Base-by-base conservation (phyloP, 192 early-diverging fungal genomes). In the Umbelopsis sp. region DNA sequence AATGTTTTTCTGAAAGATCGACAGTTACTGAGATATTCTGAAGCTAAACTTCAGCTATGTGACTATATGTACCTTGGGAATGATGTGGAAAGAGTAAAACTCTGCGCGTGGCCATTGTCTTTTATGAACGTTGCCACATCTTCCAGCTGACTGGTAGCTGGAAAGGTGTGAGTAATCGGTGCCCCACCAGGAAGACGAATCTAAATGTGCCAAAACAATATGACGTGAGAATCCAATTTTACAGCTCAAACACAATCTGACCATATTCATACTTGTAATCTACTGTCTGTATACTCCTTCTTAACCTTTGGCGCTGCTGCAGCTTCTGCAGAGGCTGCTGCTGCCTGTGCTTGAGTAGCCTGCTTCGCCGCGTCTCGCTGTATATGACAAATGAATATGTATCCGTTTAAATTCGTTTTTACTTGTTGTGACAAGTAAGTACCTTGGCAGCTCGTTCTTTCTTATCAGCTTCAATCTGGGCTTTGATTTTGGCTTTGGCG, bases 381-480 rank as follows among this genome's bases (percentile, higher is more conserved):
- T 48, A 67, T 15, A 52, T 46, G 37, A 73, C 21, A 27, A 33
- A 20, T 15, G 55, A 21, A 18, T 46, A 20, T 16, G 27, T 37
- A 37, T 30, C 67, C 72, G 55, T 53, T 30, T 50, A 37, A 67
- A 55, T 49, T 55, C 44, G 22, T 71, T 58, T 46, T 52, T 21
- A 20, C 69, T n/a, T 48, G 68, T 15, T 23, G 41, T 48, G 7
- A 13, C 25, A 58, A 12, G 46, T 18, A 69, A 37, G 23, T 80
- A 90, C 88, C 82, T 90, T 86, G 3, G 87, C 83, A 1, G 82
- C 80, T 12, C 94, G 67, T 45, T 94, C 93, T 49, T 71, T 76
- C 72, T 90, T 93, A 73, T 95, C 94, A 18, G 78, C 81, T 71
- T 95, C 94, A 72, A 95, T 92, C 72, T 91, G 88, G 12, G 85